Base-by-base conservation (phyloP, 2,329 filamentous ascomycete genomes). In the Botrytis hyacinthi region DNA sequence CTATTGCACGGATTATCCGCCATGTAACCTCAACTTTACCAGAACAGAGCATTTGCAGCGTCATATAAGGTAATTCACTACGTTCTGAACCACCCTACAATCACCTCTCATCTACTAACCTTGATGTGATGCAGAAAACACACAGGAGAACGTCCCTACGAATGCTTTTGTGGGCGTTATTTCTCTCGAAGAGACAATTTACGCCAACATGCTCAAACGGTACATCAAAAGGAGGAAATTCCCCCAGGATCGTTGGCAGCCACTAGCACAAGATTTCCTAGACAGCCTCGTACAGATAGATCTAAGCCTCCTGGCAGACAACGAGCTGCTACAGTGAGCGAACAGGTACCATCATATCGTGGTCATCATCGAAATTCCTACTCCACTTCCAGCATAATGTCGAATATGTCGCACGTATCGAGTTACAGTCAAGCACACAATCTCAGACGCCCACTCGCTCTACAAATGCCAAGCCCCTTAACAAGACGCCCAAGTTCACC, bases 151-250 rank as follows among this genome's bases (percentile, higher is more conserved):
- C 91, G 96, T 42, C 96, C 96, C 0, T 99, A 98, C 79, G 93
- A 97, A 82, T 99, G 96, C 78, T 96, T 98, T 82, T 99, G 96
- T 83, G 93, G 92, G 3, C 90, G 96, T 69, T 90, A 94, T 72
- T 99, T 99, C 82, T 98, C 96, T 16, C 90, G 95, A 67, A 88
- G 98, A 63, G 95, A 99, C 82, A 99, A 99, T 80, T 85, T 99
- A 70, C 90, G 96, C 74, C 96, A 99, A 81, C 96, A 99, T 86
- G 96, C 96, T 62, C 95, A 98, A 82, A 98, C 96, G 0, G 96
- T 99, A 1, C 96, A 99, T 81, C 93, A 97, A 73, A 98, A 98
- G 81, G 96, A 98, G 82, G 94, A 98, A 73, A 99, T 99, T 48
- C 96, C 96, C 5, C 90, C 91, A 59, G 94, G 98, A 81, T 98